Base-by-base conservation (phyloP, 768 basidiomycete genomes). In the Termitomyces titanicus region DNA sequence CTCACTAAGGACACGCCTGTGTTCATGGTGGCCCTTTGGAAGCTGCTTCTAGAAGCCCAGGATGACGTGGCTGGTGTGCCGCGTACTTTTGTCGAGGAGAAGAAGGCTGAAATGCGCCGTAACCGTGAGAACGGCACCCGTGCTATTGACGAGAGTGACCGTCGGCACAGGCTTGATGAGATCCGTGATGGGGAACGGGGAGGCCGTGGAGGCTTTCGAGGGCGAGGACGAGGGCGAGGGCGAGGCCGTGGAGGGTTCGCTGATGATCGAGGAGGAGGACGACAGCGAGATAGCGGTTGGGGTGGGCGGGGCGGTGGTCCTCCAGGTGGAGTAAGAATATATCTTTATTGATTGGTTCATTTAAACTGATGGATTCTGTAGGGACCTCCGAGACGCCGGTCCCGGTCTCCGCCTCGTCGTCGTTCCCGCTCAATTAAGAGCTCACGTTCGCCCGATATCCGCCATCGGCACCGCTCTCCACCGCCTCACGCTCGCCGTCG, bases 1-100 rank as follows among this genome's bases (percentile, higher is more conserved):
- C 80, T 99, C 55, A 90, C 91, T 3, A 84, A 86, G 60, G 84
- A 92, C 55, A 97, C 97, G 0, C 77, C 90, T 0, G 69, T 77
- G 0, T 99, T 99, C 72, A 97, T 97, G 94, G 69, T 74, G 5
- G 79, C 85, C 0, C 79, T 99, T 0, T 99, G 97, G 97, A 84
- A 79, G 24, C 78, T 98, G 5, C 77, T 99, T n/a, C 75, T 98
- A 4, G 94, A 96, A 61, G 97, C 97, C 3, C 96, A 98, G 70
- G 79, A 80, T 31, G 90, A 91, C 29, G 81, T 88, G 2, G 89
- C 91, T 10, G 94, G 94, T 56, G 90, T 99, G 0, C 97, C 97
- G 8, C 82, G 83, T 11, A 89, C 89, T 11, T 91, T 96, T 64
- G 82, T 97, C 3, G 93, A 97, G 62, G 86, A 88, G 69, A 95